phyloP scores from a whole-genome alignment of 176 grass and related monocot species.

The Juncus effusus region DNA sequence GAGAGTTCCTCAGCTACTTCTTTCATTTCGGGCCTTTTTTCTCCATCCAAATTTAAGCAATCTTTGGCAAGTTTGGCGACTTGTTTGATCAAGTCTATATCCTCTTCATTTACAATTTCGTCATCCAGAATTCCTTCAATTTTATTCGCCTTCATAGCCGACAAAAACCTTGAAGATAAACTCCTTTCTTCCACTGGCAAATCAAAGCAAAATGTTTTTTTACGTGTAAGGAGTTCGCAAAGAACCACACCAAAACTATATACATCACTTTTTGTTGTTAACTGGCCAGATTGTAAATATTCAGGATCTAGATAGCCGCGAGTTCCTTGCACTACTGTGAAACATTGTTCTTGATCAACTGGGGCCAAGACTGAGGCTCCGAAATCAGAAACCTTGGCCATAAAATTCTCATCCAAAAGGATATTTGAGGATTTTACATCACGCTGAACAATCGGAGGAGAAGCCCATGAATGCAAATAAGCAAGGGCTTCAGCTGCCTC shows the following conservation, averaged over 20 bases:
- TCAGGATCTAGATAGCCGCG: constrained; percentile 53
- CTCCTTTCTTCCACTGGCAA: constrained; percentile 32
- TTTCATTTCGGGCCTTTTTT: constrained; percentile 36
- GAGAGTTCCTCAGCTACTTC: constrained; percentile 38
- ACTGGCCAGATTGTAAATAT: constrained; percentile 34
- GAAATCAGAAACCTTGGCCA: constrained; percentile 44
- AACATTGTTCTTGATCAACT: constrained; percentile 33
- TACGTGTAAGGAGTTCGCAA: constrained; percentile 40
- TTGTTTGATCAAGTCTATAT: constrained; percentile 28
- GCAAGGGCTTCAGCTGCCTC: constrained; percentile 46
- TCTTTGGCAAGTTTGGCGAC: constrained; percentile 33
- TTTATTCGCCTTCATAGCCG: constrained; percentile 21
- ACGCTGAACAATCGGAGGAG: constrained; percentile 35
- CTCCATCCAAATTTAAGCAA: constrained; percentile 37
- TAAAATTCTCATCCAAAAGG: constrained; percentile 34
- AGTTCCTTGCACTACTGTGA: constrained; percentile 51
- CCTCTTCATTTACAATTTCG: constrained; percentile 24
- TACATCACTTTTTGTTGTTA: constrained; percentile 49
- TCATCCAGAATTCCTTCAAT: constrained; percentile 39
- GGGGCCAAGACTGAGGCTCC: constrained; percentile 39
- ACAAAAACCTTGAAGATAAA: constrained; percentile 33
- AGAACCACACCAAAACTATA: constrained; percentile 53
- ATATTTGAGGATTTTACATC: constrained; percentile 56
- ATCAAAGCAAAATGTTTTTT: constrained; percentile 35
- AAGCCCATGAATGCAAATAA: constrained; percentile 54